Evolutionary conservation across 345 rosid species (phyloP).

Genomic region (Ricinus communis): DNA sequence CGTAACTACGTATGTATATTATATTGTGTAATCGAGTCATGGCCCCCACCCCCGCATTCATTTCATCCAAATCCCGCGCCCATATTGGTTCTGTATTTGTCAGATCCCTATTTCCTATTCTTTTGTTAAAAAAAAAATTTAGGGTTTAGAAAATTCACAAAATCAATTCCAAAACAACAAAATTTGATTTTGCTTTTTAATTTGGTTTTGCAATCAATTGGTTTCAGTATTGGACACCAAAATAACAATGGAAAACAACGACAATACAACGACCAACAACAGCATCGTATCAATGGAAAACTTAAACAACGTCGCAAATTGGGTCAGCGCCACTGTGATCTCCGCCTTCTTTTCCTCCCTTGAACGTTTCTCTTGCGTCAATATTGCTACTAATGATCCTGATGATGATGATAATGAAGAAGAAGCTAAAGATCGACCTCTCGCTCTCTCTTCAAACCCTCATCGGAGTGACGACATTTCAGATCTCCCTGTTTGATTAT

Average conservation of each 20-base stretch:
- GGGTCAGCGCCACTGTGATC: slow-evolving; percentile 70
- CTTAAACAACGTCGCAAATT: slow-evolving; percentile 55
- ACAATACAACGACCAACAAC: slow-evolving; percentile 2
- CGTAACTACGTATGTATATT: too few relatives aligned
- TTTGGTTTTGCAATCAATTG: neutral
- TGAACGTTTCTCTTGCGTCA: slow-evolving; percentile 89
- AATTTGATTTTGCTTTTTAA: too few relatives aligned
- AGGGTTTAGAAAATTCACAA: neutral
- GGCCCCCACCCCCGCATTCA: too few relatives aligned
- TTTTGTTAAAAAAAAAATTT: neutral
- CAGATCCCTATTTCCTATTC: neutral
- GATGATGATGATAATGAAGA: slow-evolving; percentile 62
- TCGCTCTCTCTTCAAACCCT: slow-evolving; percentile 39
- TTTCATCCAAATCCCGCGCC: too few relatives aligned
- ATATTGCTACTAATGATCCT: slow-evolving; percentile 55
- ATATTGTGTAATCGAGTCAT: too few relatives aligned
- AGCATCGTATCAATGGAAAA: slow-evolving; percentile 46
- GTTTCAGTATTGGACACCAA: neutral
- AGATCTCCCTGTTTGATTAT: slow-evolving; percentile 25
- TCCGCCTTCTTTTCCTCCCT: slow-evolving; percentile 88
- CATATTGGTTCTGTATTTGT: neutral
- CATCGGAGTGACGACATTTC: slow-evolving; percentile 32
- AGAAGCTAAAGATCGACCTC: slow-evolving; percentile 55
- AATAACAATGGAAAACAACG: slow-evolving; percentile 25
- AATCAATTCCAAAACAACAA: neutral